A percentile compares a stretch with the other conserved stretches of the same genome.
Conservation (phyloP, 2,329 filamentous ascomycete species). For the Diaporthe sp. region DNA sequence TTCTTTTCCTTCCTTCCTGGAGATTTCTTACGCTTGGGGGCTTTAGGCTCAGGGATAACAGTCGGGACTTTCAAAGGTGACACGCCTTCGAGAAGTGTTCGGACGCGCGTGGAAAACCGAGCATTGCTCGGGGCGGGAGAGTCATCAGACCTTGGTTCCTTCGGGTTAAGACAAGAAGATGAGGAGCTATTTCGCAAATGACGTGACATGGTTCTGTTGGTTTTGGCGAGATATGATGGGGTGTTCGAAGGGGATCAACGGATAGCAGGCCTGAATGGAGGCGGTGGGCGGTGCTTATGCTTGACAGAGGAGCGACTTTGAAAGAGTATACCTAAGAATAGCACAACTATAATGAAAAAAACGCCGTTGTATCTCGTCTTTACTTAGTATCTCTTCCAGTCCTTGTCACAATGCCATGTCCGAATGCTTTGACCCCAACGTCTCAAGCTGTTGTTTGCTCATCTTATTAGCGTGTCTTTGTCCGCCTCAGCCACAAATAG, state of each 20-base stretch:
- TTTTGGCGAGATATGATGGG: background rate
- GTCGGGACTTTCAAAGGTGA: background rate
- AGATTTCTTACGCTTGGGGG: background rate
- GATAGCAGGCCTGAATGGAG: background rate
- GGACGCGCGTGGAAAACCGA: background rate
- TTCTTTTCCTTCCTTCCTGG: background rate
- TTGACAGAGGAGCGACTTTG: background rate
- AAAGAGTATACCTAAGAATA: background rate
- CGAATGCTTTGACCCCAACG: background rate
- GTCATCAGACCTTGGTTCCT: background rate
- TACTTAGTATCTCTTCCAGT: background rate
- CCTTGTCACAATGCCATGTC: background rate
- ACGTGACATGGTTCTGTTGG: background rate
- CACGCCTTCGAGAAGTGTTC: background rate
- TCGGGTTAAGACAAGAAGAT: background rate
- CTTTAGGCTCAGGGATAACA: background rate
- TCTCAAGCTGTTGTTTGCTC: background rate
- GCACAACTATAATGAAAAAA: background rate
- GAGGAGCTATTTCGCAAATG: background rate
- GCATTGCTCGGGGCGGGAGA: background rate
- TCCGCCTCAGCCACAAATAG: background rate
- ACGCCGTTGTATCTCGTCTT: background rate
- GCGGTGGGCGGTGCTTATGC: background rate
- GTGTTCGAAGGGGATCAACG: background rate
- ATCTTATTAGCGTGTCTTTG: background rate